Percentiles rank a stretch among this genome's conserved stretches.
Conservation (phyloP, 768 basidiomycete genomes). For the Kwoniella sp. region DNA sequence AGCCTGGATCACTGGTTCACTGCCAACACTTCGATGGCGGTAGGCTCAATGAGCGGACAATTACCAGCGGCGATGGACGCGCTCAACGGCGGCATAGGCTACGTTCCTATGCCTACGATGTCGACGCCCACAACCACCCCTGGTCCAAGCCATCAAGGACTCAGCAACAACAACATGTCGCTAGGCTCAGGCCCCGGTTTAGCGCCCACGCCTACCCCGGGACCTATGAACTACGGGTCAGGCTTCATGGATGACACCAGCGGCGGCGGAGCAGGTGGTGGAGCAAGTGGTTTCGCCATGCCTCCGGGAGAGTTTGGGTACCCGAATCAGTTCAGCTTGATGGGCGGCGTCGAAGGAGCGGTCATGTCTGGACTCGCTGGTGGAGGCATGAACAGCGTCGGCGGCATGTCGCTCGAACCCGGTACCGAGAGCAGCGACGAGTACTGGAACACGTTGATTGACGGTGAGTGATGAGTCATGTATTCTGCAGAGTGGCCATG, state of each 20-base stretch:
- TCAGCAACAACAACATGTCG: constrained; percentile 12
- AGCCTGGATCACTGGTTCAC: constrained; percentile 55
- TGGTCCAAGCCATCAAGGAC: constrained; percentile 7
- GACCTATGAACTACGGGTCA: constrained; percentile 1
- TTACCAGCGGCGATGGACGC: constrained; percentile 26
- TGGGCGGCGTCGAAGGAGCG: constrained; percentile 16
- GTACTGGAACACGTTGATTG: constrained; percentile 56
- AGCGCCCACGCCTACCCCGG: constrained; percentile 12
- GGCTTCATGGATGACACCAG: constrained; percentile 8
- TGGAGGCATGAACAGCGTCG: constrained; percentile 7
- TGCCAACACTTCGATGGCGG: constrained; percentile 48
- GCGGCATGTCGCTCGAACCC: constrained; percentile 17
- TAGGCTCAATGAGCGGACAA: constrained; percentile 40
- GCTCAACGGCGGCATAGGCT: constrained; percentile 22
- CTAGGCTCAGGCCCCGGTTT: constrained; percentile 10
- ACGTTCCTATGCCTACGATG: constrained; percentile 21
- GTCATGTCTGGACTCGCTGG: background rate
- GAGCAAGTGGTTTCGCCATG: constrained; percentile 2
- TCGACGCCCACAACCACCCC: constrained; percentile 4
- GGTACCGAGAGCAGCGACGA: constrained; percentile 49
- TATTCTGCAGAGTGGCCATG: background rate
- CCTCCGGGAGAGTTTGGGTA: constrained; percentile 19
- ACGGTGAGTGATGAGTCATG: constrained; percentile 50
- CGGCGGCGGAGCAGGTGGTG: background rate
- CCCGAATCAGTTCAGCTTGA: constrained; percentile 20